These are phyloP conservation scores for Candida smagusa DNA, from an alignment of 1,139 yeast species.

Conservation along the genomic window DNA sequence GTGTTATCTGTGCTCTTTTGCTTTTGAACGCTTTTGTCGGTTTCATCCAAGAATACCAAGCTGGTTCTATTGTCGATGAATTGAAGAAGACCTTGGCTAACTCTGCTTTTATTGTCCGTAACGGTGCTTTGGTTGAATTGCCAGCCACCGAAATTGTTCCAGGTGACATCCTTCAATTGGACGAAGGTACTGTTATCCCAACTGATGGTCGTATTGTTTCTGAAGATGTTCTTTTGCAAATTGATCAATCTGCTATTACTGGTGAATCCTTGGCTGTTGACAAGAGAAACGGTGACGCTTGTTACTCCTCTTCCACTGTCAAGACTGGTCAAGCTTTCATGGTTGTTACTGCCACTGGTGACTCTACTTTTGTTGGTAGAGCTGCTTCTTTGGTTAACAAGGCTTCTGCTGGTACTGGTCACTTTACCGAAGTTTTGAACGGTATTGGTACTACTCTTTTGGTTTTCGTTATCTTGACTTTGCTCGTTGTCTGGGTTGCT, in stretches of 20 bases:
- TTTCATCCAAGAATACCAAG: constrained; percentile 96
- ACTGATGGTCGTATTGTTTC: constrained; percentile 94
- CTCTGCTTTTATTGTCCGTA: constrained; percentile 83
- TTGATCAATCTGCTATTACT: constrained; percentile 97
- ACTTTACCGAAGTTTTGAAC: constrained; percentile 95
- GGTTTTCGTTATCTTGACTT: constrained; percentile 84
- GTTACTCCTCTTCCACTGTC: constrained; percentile 93
- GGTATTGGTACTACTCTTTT: constrained; percentile 94
- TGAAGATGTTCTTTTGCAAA: constrained; percentile 85
- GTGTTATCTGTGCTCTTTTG: constrained; percentile 90
- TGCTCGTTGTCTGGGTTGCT: constrained; percentile 89
- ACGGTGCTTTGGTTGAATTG: constrained; percentile 72
- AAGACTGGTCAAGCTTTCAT: constrained; percentile 96
- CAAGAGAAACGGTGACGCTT: constrained; percentile 83
- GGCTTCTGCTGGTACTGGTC: constrained; percentile 93
- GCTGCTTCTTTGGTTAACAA: constrained; percentile 96
- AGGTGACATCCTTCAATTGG: constrained; percentile 88
- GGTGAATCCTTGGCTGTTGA: constrained; percentile 98
- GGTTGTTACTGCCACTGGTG: constrained; percentile 96
- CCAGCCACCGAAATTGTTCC: constrained; percentile 85
- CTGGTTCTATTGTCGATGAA: constrained; percentile 94
- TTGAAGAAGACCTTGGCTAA: constrained; percentile 91
- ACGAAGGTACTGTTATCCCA: constrained; percentile 93
- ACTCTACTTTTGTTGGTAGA: constrained; percentile 87
- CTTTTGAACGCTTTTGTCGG: constrained; percentile 91